Conservation (phyloP, 306 rosid genomes). For the Cicer pinnatifidum region DNA sequence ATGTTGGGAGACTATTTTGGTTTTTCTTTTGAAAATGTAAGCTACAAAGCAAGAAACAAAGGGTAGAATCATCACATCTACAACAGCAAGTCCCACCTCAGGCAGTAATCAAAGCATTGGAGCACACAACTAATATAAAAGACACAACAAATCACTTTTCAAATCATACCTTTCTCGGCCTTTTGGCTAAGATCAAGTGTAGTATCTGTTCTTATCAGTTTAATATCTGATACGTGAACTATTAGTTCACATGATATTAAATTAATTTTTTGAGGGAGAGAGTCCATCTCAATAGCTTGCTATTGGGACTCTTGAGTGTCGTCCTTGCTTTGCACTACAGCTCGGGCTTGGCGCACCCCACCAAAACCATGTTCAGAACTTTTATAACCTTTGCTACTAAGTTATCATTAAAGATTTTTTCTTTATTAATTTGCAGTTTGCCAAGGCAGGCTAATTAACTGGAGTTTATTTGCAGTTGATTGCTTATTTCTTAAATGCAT, state of each 20-base stretch:
- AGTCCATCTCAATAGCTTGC: neutral
- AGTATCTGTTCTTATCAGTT: constrained; percentile 2
- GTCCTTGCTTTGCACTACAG: neutral
- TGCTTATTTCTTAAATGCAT: no score
- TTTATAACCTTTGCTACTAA: no score
- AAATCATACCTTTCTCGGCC: constrained; percentile 7
- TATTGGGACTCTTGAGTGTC: neutral
- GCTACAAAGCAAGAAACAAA: no score
- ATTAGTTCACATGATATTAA: neutral
- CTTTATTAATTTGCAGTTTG: no score
- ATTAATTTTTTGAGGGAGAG: neutral
- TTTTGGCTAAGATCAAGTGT: constrained; percentile 20
- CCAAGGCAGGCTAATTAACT: no score
- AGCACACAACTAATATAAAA: neutral
- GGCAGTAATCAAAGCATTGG: neutral
- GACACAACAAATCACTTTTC: neutral
- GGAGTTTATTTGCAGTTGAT: no score
- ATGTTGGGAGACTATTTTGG: no score
- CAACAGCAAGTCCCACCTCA: neutral
- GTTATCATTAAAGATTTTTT: no score
- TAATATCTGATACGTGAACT: neutral
- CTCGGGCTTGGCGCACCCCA: neutral
- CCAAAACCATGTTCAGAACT: neutral
- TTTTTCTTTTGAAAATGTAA: no score
- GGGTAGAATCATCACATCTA: no score